These are phyloP conservation scores for Arctium minus DNA, from an alignment of 129 eudicot genomes.

Conservation along the genomic window DNA sequence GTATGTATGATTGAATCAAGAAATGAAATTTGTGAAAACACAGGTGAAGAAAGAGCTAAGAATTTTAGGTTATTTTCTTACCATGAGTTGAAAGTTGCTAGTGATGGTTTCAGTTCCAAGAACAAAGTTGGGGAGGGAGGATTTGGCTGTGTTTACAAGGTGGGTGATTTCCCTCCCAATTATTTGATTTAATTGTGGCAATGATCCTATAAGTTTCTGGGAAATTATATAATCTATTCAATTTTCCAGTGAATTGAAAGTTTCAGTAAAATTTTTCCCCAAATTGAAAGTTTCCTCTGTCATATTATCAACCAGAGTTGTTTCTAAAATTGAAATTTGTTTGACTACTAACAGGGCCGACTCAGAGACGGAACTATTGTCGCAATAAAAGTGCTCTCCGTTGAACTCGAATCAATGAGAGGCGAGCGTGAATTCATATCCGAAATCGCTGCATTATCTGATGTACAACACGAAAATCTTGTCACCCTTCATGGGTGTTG, in stretches of 20 bases:
- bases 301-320: neutral
- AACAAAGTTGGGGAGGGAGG: constrained; percentile 78
- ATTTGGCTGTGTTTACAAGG: constrained; percentile 76
- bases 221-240: too few relatives aligned
- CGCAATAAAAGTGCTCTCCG: constrained; percentile 76
- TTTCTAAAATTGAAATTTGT: neutral
- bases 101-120: constrained; percentile 45
- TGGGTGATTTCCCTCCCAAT: constrained; percentile 29
- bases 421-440: constrained; percentile 90
- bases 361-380: constrained; percentile 53
- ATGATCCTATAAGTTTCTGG: neutral
- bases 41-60: constrained; percentile 38
- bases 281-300: neutral
- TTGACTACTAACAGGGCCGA: constrained; percentile 43
- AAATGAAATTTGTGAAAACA: constrained; percentile 21
- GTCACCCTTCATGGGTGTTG: constrained; percentile 78
- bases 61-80: constrained; percentile 55
- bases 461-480: constrained; percentile 71
- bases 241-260: too few relatives aligned
- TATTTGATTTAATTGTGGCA: neutral
- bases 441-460: constrained; percentile 65
- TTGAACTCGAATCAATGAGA: constrained; percentile 70
- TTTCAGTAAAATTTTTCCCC: too few relatives aligned
- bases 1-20: constrained; percentile 3
- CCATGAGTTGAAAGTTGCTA: constrained; percentile 58